Evolutionary conservation across 2,329 filamentous ascomycete species (phyloP).

Genomic region (Coniella lustricola): DNA sequence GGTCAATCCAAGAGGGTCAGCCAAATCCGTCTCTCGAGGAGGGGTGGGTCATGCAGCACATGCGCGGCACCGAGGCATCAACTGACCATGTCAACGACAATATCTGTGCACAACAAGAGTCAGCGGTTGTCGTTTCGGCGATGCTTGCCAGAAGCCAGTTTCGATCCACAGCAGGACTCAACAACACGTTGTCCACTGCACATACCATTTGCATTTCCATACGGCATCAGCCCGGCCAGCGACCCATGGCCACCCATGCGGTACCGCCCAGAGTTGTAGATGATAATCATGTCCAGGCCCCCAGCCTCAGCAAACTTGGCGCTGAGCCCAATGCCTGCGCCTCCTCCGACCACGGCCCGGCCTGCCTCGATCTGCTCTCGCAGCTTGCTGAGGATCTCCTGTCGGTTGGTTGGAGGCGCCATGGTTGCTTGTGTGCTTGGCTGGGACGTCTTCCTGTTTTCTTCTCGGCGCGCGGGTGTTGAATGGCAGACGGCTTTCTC

Average conservation of each 20-base stretch:
- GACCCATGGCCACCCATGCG: conserved; percentile 67
- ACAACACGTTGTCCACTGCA: background rate
- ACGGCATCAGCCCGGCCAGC: conserved; percentile 63
- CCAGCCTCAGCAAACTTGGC: conserved; percentile 65
- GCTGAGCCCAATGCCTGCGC: conserved; percentile 62
- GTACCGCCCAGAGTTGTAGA: conserved; percentile 67
- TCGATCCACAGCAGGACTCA: background rate
- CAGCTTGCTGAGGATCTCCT: conserved; percentile 49
- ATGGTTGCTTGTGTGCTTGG: conserved; percentile 29
- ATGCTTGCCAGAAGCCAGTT: background rate
- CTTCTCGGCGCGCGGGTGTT: no score
- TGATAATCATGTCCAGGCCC: conserved; percentile 61
- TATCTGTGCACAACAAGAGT: conserved; percentile 28
- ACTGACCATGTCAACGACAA: conserved; percentile 60
- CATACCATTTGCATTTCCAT: conserved; percentile 55
- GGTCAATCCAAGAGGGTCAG: background rate
- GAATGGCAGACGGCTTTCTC: no score
- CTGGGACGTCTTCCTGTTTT: no score
- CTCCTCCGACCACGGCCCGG: conserved; percentile 59
- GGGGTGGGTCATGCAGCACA: no score
- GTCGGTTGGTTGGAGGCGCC: conserved; percentile 49
- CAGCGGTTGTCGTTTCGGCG: background rate
- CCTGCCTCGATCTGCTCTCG: conserved; percentile 46
- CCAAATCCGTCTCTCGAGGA: no score
- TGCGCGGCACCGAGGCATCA: no score